Evolutionary conservation across 257 asterid genomes (phyloP).

Genomic region (Rehmannia glutinosa): DNA sequence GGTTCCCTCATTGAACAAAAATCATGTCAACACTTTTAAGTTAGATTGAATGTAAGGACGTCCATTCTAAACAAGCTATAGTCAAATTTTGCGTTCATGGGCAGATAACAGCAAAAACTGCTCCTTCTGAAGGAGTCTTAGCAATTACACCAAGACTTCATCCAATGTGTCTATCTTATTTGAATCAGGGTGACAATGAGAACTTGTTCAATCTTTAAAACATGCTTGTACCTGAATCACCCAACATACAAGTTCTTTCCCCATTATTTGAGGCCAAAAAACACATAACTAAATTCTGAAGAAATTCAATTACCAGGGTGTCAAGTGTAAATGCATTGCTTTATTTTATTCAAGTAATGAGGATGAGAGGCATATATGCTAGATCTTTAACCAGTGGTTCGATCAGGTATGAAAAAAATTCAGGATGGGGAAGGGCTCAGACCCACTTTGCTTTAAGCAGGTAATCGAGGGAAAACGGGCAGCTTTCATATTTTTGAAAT

Average conservation of each 20-base stretch:
- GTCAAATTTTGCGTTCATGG: not conserved
- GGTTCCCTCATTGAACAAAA: too few species aligned
- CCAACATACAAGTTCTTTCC: not conserved
- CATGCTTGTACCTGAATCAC: not conserved
- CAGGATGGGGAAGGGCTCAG: too few species aligned
- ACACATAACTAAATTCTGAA: not conserved
- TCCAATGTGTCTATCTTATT: not conserved
- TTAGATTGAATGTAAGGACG: not conserved
- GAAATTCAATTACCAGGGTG: not conserved
- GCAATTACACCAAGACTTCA: not conserved
- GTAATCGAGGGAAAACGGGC: too few species aligned
- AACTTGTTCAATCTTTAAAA: not conserved
- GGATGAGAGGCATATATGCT: not conserved
- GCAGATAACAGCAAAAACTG: not conserved
- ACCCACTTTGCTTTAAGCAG: too few species aligned
- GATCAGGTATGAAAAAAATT: too few species aligned
- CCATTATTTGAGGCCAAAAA: not conserved
- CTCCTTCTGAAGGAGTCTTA: not conserved
- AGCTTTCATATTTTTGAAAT: too few species aligned
- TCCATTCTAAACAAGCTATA: not conserved
- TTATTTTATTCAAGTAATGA: not conserved
- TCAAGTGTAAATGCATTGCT: not conserved
- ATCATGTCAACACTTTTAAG: not conserved
- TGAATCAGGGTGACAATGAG: not conserved
- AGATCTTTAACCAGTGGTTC: not conserved